Conservation (phyloP, 1,284 basidiomycete species). For the Ceratobasidium sp. region DNA sequence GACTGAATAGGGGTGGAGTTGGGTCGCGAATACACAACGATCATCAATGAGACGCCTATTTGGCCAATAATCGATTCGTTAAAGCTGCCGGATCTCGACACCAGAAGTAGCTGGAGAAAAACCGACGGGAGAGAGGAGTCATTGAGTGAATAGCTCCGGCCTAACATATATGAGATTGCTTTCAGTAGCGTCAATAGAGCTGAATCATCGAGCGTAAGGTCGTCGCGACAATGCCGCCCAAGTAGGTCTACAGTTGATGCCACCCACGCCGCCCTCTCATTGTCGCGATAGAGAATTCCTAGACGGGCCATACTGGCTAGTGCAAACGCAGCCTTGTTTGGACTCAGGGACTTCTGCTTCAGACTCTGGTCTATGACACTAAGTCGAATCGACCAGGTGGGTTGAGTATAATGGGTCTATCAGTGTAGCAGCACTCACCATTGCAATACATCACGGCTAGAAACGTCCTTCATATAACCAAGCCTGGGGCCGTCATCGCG, state of each 20-base stretch:
- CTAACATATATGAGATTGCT: neutral
- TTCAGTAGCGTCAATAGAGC: neutral
- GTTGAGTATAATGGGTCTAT: neutral
- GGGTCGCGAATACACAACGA: neutral
- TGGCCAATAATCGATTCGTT: neutral
- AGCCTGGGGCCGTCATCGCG: neutral
- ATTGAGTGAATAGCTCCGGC: neutral
- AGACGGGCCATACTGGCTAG: neutral
- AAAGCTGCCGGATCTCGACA: neutral
- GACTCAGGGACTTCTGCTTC: neutral
- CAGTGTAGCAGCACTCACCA: neutral
- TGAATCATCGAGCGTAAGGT: neutral
- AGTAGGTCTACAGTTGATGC: neutral
- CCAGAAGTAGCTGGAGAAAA: neutral
- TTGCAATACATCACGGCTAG: neutral
- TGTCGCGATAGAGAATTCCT: neutral
- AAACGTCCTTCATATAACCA: no score
- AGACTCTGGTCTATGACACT: neutral
- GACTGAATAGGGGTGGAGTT: no score
- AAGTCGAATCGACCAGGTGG: neutral
- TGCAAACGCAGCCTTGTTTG: neutral
- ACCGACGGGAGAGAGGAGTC: neutral
- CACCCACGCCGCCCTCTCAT: neutral
- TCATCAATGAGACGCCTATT: neutral
- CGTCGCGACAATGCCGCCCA: neutral